Conservation (phyloP, 2,329 filamentous ascomycete genomes). For the Paracorniculantispora psalliotae region DNA sequence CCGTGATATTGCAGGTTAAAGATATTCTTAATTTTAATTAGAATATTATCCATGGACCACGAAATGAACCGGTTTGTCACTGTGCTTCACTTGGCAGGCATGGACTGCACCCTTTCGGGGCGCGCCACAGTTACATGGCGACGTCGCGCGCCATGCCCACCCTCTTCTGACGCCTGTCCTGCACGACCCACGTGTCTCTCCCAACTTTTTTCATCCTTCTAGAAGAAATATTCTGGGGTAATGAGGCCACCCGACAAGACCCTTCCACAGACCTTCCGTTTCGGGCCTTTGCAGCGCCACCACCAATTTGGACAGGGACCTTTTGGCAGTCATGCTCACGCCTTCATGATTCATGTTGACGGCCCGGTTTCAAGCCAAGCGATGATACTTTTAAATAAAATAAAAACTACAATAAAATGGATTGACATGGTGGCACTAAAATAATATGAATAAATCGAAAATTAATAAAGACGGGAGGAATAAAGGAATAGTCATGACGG, state of each 20-base stretch:
- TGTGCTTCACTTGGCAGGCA: neutral
- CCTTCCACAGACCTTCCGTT: conserved; percentile 8
- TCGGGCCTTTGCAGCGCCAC: conserved; percentile 5
- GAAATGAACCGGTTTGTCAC: neutral
- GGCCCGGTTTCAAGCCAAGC: neutral
- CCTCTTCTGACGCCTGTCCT: neutral
- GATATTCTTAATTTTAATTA: too few relatives aligned
- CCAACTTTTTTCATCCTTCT: neutral
- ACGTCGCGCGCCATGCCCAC: neutral
- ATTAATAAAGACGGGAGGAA: too few relatives aligned
- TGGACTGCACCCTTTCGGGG: neutral
- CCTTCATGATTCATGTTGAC: conserved; percentile 1
- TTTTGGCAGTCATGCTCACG: conserved; percentile 2
- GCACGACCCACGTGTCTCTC: neutral
- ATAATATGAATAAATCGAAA: too few relatives aligned
- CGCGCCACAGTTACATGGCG: neutral
- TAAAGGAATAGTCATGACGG: too few relatives aligned
- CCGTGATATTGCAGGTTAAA: too few relatives aligned
- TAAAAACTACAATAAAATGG: too few relatives aligned
- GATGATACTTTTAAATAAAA: too few relatives aligned
- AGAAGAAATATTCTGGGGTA: conserved; percentile 10
- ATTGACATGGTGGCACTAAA: too few relatives aligned
- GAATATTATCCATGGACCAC: too few relatives aligned
- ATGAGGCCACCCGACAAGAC: neutral
- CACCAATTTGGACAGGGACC: conserved; percentile 1